These are phyloP conservation scores for Sugiyamaella castrensis DNA, from an alignment of 1,139 yeast genomes.

Conservation along the genomic window DNA sequence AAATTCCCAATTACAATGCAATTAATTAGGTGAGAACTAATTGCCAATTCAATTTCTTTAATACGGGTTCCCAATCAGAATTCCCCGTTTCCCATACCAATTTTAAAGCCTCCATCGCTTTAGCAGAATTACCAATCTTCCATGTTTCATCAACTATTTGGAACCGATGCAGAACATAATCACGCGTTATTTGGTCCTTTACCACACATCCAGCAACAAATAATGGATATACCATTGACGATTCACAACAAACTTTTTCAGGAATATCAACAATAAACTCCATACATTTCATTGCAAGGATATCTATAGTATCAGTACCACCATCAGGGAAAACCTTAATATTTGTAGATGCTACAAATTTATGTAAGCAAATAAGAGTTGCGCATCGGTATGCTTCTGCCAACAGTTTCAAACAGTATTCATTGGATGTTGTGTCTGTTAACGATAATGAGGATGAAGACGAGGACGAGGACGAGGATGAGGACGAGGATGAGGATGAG, in stretches of 20 bases:
- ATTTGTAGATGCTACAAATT: background rate
- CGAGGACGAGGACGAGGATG: background rate
- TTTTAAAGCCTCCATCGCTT: slow-evolving; percentile 8
- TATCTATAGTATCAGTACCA: background rate
- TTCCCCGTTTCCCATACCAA: slow-evolving; percentile 9
- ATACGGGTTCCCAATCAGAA: slow-evolving; percentile 10
- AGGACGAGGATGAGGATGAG: too few relatives aligned
- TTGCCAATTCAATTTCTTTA: slow-evolving; percentile 9
- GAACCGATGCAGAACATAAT: slow-evolving; percentile 8
- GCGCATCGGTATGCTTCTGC: slow-evolving; percentile 13
- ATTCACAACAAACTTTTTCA: slow-evolving; percentile 12
- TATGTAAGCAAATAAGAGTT: slow-evolving; percentile 6
- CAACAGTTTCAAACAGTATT: slow-evolving; percentile 2
- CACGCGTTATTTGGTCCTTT: slow-evolving; percentile 1
- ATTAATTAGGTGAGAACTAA: slow-evolving; percentile 6
- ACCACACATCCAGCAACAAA: slow-evolving; percentile 15
- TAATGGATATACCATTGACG: slow-evolving; percentile 13
- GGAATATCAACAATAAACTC: slow-evolving; percentile 8
- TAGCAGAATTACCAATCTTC: slow-evolving; percentile 15
- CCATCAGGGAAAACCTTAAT: background rate
- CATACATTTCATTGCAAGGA: background rate
- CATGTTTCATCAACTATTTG: slow-evolving; percentile 9
- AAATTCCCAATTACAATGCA: too few relatives aligned
- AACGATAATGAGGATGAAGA: background rate
- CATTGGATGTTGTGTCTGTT: background rate